Percentiles rank a stretch among this genome's conserved stretches.
These are phyloP conservation scores for Cystobasidium sp. DNA, from an alignment of 1,284 basidiomycete genomes.

Conservation along the genomic window DNA sequence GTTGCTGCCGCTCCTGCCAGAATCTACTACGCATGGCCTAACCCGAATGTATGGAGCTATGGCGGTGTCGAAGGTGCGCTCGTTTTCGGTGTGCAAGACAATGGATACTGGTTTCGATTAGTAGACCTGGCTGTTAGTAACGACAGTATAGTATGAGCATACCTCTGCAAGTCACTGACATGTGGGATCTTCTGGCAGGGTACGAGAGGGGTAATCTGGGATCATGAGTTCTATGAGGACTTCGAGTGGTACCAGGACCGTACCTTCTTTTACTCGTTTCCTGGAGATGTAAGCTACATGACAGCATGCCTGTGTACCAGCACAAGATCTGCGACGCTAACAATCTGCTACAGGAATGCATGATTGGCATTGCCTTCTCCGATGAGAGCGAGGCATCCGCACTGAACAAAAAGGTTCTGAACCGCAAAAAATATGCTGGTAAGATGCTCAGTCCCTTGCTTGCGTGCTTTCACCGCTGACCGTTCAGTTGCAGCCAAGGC, in stretches of 20 bases:
- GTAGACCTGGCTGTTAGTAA: slow-evolving; percentile 69
- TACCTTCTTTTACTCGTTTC: slow-evolving; percentile 90
- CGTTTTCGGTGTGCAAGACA: slow-evolving; percentile 69
- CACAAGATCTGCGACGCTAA: not conserved
- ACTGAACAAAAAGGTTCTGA: slow-evolving; percentile 86
- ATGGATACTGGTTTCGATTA: slow-evolving; percentile 70
- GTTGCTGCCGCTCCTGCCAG: slow-evolving; percentile 75
- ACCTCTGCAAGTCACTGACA: not conserved
- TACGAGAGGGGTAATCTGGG: slow-evolving; percentile 87
- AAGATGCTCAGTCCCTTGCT: slow-evolving; percentile 50
- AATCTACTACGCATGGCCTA: slow-evolving; percentile 79
- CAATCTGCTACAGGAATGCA: slow-evolving; percentile 66
- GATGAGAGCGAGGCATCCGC: slow-evolving; percentile 83
- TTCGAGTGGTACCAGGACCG: slow-evolving; percentile 85
- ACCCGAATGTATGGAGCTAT: slow-evolving; percentile 78
- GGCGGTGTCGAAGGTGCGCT: slow-evolving; percentile 82
- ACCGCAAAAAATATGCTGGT: slow-evolving; percentile 69
- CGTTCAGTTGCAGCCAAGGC: not conserved
- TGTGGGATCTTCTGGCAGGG: slow-evolving; percentile 59
- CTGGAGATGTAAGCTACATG: slow-evolving; percentile 77
- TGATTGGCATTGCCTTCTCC: slow-evolving; percentile 89
- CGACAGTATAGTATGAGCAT: not conserved
- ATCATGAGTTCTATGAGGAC: slow-evolving; percentile 86
- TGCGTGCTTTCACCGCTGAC: not conserved
- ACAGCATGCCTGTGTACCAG: not conserved